Conservation (phyloP, 345 rosid species). For the Syzygium aromaticum region DNA sequence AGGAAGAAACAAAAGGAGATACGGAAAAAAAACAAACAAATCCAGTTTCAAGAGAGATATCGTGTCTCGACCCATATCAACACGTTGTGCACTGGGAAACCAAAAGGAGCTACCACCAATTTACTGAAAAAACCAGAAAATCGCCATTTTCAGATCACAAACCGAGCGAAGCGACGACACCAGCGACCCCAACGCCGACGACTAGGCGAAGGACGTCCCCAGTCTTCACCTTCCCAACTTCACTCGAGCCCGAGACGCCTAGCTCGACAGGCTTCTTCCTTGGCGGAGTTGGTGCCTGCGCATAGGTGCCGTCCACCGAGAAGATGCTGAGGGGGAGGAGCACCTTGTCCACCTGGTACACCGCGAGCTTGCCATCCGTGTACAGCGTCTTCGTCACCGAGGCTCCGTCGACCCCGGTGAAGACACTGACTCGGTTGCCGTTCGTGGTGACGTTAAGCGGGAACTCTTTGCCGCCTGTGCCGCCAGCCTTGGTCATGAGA, state of each 20-base stretch:
- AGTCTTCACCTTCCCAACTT: background rate
- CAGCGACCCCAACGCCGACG: background rate
- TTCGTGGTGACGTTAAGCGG: slow-evolving; percentile 19
- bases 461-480: slow-evolving; percentile 10
- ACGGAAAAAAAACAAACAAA: background rate
- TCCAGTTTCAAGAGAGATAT: background rate
- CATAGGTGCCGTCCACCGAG: background rate
- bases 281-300: background rate
- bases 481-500: slow-evolving; percentile 26
- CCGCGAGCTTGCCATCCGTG: slow-evolving; percentile 17
- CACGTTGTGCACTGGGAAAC: background rate
- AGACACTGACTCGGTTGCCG: background rate
- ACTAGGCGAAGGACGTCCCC: background rate
- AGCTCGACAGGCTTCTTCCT: background rate
- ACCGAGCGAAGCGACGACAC: background rate
- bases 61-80: background rate
- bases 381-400: slow-evolving; percentile 16
- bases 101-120: background rate
- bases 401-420: slow-evolving; percentile 20
- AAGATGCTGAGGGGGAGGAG: slow-evolving; percentile 24
- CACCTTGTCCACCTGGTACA: slow-evolving; percentile 27
- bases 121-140: background rate
- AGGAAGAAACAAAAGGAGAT: background rate
- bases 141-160: background rate
- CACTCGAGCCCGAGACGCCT: background rate